phyloP scores from a whole-genome alignment of 148 eudicot genomes.

The Diospyros lotus region DNA sequence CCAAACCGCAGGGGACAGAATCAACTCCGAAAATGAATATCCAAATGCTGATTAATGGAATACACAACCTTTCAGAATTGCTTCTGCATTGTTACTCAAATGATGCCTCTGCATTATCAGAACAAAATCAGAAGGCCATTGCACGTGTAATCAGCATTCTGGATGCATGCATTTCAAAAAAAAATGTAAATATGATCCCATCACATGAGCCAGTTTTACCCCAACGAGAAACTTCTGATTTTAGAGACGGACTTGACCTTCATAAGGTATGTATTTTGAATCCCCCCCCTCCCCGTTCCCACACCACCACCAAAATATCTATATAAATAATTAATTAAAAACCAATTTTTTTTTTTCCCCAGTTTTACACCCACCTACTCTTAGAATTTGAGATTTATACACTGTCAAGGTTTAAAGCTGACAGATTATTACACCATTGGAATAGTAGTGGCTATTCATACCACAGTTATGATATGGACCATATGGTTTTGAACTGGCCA shows the following conservation, averaged over 20 bases:
- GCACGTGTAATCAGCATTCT: slow-evolving; percentile 54
- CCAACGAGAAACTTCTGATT: slow-evolving; percentile 9
- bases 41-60: slow-evolving; percentile 44
- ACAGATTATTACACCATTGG: too few relatives aligned
- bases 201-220: slow-evolving; percentile 17
- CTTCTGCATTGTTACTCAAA: slow-evolving; percentile 35
- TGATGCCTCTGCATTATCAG: slow-evolving; percentile 31
- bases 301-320: too few relatives aligned
- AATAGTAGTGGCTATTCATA: too few relatives aligned
- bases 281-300: not conserved
- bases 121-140: slow-evolving; percentile 35
- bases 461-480: too few relatives aligned
- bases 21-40: slow-evolving; percentile 39
- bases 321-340: too few relatives aligned
- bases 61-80: slow-evolving; percentile 64
- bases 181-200: slow-evolving; percentile 15
- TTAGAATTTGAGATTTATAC: too few relatives aligned
- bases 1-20: slow-evolving; percentile 13
- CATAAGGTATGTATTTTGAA: not conserved
- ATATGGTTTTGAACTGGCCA: too few relatives aligned
- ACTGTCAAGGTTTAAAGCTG: too few relatives aligned
- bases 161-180: slow-evolving; percentile 41
- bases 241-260: not conserved
- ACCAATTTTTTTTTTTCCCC: not conserved
- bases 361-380: not conserved